Evolutionary conservation across 2,329 filamentous ascomycete species (phyloP).

Genomic region (Nigrograna mackinnonii): DNA sequence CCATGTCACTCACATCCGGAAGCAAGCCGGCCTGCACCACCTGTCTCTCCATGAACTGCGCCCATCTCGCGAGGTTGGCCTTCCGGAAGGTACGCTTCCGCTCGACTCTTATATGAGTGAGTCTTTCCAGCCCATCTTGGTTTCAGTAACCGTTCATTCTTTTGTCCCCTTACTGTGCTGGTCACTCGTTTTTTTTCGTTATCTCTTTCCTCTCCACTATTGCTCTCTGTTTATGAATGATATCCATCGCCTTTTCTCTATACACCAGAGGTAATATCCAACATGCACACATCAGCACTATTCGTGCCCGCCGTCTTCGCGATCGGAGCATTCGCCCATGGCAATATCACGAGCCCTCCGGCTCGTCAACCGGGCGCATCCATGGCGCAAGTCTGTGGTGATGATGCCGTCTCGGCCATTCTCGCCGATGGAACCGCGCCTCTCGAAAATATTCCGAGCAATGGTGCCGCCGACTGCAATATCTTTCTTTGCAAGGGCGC

Average conservation of each 20-base stretch:
- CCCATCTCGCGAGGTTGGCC: too few species aligned
- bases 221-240: conserved; percentile 6
- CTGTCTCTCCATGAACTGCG: too few species aligned
- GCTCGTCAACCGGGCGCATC: conserved; percentile 55
- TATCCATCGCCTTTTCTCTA: too few species aligned
- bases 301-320: conserved; percentile 39
- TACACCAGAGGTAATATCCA: too few species aligned
- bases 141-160: conserved; percentile 7
- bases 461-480: conserved; percentile 52
- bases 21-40: background rate
- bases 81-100: background rate
- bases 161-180: conserved; percentile 18
- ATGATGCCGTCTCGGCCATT: conserved; percentile 57
- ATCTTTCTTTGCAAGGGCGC: conserved; percentile 62
- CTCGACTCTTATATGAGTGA: background rate
- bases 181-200: conserved; percentile 19
- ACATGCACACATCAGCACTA: conserved; percentile 28
- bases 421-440: conserved; percentile 46
- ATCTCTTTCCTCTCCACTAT: conserved; percentile 3
- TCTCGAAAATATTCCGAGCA: conserved; percentile 49
- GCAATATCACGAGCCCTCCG: conserved; percentile 55
- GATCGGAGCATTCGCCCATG: conserved; percentile 54
- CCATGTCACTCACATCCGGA: conserved; percentile 1
- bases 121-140: too few species aligned
- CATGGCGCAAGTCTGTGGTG: conserved; percentile 55